These are phyloP conservation scores for Chenopodium berlandieri DNA, from an alignment of 148 eudicot species.

Conservation along the genomic window DNA sequence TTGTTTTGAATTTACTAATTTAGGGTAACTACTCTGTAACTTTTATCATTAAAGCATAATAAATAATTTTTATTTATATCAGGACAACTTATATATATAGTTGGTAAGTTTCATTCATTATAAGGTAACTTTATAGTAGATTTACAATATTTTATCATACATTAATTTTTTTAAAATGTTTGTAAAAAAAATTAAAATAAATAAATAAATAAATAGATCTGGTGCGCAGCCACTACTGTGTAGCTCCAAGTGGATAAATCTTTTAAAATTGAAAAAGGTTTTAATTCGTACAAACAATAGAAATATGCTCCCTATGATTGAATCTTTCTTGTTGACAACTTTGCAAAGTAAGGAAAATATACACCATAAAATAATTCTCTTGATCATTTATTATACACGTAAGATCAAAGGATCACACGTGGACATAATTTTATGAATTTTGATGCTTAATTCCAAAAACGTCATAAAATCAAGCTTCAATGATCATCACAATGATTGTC, in stretches of 20 bases:
- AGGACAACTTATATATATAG: too few relatives aligned
- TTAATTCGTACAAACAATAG: not conserved
- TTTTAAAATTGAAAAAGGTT: not conserved
- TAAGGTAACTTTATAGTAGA: too few relatives aligned
- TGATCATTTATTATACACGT: not conserved
- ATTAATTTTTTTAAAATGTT: too few relatives aligned
- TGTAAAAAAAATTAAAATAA: too few relatives aligned
- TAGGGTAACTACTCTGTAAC: too few relatives aligned
- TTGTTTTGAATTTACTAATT: too few relatives aligned
- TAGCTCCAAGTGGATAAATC: too few relatives aligned
- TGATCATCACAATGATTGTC: not conserved
- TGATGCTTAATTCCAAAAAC: not conserved
- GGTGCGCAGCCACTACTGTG: not conserved
- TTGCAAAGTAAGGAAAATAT: not conserved
- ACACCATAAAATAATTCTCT: not conserved
- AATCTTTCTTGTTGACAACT: not conserved
- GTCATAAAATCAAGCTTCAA: not conserved
- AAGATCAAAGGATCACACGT: not conserved
- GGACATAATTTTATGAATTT: not conserved
- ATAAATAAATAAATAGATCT: too few relatives aligned
- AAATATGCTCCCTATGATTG: not conserved
- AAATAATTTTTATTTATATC: too few relatives aligned
- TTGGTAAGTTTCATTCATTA: too few relatives aligned
- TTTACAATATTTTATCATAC: too few relatives aligned
- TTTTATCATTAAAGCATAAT: too few relatives aligned